A percentile compares a stretch with the other conserved stretches of the same genome.
These are phyloP conservation scores for Boletus speciosus DNA, from an alignment of 768 basidiomycete genomes.

Conservation along the genomic window DNA sequence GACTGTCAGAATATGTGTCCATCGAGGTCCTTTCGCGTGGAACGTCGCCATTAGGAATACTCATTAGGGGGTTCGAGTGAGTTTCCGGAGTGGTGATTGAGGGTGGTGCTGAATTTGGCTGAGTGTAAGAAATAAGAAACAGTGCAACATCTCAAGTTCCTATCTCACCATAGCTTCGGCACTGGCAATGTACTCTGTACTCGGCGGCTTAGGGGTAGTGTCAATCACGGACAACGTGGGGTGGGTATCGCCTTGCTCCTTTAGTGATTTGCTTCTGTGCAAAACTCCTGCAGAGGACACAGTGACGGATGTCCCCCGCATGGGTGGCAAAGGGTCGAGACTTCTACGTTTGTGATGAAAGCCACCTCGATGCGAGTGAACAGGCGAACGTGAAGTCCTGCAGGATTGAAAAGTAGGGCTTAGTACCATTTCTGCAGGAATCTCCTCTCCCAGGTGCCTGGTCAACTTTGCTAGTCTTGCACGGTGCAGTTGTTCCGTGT, in stretches of 20 bases:
- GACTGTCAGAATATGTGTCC: neutral
- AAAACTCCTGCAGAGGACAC: slow-evolving; percentile 1
- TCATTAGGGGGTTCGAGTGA: neutral
- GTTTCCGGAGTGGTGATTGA: neutral
- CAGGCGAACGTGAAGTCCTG: neutral
- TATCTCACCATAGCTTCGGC: slow-evolving; percentile 7
- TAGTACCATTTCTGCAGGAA: slow-evolving; percentile 35
- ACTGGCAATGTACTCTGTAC: neutral
- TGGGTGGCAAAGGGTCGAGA: slow-evolving; percentile 10
- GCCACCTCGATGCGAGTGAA: neutral
- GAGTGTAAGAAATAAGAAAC: neutral
- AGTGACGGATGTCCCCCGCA: neutral
- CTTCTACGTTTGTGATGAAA: slow-evolving; percentile 15
- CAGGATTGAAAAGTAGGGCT: slow-evolving; percentile 4
- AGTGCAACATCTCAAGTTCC: neutral
- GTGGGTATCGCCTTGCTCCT: neutral
- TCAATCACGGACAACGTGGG: neutral
- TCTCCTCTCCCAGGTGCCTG: slow-evolving; percentile 37
- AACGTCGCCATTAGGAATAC: neutral
- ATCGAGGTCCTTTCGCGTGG: neutral
- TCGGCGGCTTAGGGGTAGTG: neutral
- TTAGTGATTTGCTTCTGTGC: slow-evolving; percentile 32
- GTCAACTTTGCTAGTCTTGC: slow-evolving; percentile 36
- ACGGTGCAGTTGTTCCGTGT: slow-evolving; percentile 26
- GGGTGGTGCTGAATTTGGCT: neutral